These are phyloP conservation scores for Xylaria cubensis DNA, from an alignment of 495 filamentous ascomycete genomes.

Conservation along the genomic window DNA sequence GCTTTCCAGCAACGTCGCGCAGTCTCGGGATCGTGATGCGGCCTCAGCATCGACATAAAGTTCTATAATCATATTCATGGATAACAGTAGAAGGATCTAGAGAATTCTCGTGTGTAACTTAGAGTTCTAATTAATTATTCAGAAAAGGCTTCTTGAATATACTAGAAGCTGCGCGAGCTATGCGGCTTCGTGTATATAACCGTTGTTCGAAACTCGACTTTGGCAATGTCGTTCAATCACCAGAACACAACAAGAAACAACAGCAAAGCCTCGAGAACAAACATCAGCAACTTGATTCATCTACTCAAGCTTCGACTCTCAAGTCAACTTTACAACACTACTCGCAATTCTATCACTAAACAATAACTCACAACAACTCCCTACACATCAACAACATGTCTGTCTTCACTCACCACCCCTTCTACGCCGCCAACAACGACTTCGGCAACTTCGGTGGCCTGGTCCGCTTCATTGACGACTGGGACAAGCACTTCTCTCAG, in stretches of 20 bases:
- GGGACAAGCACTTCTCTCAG: conserved; percentile 59
- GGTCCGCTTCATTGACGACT: conserved; percentile 80
- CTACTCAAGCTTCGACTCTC: not conserved
- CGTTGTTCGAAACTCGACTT: conserved; percentile 27
- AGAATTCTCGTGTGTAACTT: conserved; percentile 31
- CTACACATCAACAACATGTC: conserved; percentile 61
- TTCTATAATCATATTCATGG: not conserved
- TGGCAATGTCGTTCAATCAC: conserved; percentile 24
- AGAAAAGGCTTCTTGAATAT: conserved; percentile 32
- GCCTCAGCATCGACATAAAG: conserved; percentile 14
- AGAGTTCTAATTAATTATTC: conserved; percentile 30
- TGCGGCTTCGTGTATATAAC: conserved; percentile 37
- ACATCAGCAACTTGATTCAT: conserved; percentile 18
- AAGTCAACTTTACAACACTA: not conserved
- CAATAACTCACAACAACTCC: conserved; percentile 25
- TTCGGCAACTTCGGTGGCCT: conserved; percentile 64
- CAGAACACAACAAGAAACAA: conserved; percentile 35
- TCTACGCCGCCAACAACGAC: conserved; percentile 49
- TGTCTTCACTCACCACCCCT: conserved; percentile 62
- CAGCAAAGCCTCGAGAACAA: conserved; percentile 12
- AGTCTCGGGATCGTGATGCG: conserved; percentile 30
- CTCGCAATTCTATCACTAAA: conserved; percentile 5
- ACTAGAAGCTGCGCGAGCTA: conserved; percentile 28
- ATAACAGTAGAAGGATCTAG: conserved; percentile 30
- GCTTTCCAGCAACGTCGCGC: conserved; percentile 35